Percentiles rank a stretch among this genome's conserved stretches.
Conservation (phyloP, 352 stramenopile genomes). For the Aphanomyces invadans region DNA sequence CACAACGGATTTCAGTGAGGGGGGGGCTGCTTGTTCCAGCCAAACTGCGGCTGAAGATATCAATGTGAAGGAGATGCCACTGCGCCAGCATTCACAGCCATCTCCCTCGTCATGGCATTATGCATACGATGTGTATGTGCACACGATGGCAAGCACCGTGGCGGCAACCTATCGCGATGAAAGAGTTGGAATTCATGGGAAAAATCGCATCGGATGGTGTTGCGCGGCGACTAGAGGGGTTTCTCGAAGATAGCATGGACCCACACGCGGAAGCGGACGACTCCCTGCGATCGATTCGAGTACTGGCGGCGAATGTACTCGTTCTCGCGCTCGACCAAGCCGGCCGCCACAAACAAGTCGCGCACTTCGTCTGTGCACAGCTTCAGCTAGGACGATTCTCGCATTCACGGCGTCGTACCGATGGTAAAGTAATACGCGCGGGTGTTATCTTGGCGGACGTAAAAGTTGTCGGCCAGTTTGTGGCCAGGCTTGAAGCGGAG, state of each 20-base stretch:
- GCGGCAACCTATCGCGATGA: too few relatives aligned
- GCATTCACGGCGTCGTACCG: conserved; percentile 24
- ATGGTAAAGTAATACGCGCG: conserved; percentile 93
- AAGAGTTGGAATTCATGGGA: too few relatives aligned
- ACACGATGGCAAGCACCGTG: too few relatives aligned
- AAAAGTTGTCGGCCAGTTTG: conserved; percentile 92
- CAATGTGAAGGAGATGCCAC: too few relatives aligned
- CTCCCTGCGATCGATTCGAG: conserved; percentile 73
- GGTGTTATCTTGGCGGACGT: conserved; percentile 92
- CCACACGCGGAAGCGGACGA: conserved; percentile 85
- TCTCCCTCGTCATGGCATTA: too few relatives aligned
- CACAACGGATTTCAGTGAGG: too few relatives aligned
- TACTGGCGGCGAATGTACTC: conserved; percentile 85
- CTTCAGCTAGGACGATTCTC: conserved; percentile 15
- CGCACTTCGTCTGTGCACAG: conserved; percentile 45
- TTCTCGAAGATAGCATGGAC: conserved; percentile 83
- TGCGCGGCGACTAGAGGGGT: conserved; percentile 31
- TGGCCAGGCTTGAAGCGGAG: conserved; percentile 83
- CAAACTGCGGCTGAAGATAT: too few relatives aligned
- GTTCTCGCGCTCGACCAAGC: conserved; percentile 61
- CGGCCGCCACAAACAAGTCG: conserved; percentile 47
- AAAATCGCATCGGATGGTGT: too few relatives aligned
- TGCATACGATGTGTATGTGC: too few relatives aligned
- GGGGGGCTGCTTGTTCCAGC: too few relatives aligned
- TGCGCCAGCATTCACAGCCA: too few relatives aligned